Conservation (phyloP, 495 filamentous ascomycete genomes). For the Chaetomium tenue region DNA sequence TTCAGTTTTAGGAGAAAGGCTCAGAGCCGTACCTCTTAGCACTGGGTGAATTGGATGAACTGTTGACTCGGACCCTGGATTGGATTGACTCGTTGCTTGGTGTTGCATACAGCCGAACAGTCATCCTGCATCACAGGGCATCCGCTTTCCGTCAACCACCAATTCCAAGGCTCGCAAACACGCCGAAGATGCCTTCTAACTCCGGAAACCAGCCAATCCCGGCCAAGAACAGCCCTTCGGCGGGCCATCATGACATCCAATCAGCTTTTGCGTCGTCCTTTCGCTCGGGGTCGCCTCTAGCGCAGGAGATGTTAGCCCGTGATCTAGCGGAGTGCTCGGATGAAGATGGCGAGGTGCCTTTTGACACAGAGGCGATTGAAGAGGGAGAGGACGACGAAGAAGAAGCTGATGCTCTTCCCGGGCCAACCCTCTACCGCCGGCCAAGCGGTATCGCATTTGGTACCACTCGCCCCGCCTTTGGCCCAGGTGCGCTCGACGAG, state of each 20-base stretch:
- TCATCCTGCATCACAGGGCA: not conserved
- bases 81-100: not conserved
- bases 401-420: constrained; percentile 46
- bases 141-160: not conserved
- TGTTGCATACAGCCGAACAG: not conserved
- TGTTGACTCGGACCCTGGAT: no score
- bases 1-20: not conserved
- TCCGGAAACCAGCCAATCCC: constrained; percentile 21
- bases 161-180: not conserved
- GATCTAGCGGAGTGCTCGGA: constrained; percentile 62
- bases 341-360: constrained; percentile 49
- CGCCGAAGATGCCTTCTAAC: constrained; percentile 15
- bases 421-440: constrained; percentile 69
- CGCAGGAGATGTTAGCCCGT: constrained; percentile 65
- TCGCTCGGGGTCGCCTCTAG: constrained; percentile 60
- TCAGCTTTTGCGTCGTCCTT: constrained; percentile 42
- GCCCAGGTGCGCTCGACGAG: constrained; percentile 32
- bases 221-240: constrained; percentile 11
- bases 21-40: no score
- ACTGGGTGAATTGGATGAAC: no score
- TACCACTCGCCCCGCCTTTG: constrained; percentile 48
- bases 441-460: constrained; percentile 65
- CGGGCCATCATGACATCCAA: constrained; percentile 15
- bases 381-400: constrained; percentile 14
- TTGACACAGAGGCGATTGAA: constrained; percentile 37